Percentiles rank a stretch among this genome's conserved stretches.
Conservation (phyloP, 768 basidiomycete genomes). For the Boletus huronensis region DNA sequence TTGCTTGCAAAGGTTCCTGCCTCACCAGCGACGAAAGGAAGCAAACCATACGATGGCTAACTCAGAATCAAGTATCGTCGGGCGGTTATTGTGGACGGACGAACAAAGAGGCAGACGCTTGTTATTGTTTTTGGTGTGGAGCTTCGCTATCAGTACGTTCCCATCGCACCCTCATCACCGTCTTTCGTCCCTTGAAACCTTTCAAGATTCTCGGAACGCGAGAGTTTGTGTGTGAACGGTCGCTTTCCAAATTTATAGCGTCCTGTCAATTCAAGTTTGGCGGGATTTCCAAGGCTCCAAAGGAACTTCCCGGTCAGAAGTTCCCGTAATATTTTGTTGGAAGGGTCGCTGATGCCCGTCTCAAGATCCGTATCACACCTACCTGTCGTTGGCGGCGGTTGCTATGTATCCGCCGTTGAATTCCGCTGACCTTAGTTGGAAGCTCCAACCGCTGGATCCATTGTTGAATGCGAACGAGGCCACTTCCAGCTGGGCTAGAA, state of each 20-base stretch:
- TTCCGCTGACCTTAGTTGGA: slow-evolving; percentile 44
- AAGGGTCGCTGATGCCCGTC: slow-evolving; percentile 10
- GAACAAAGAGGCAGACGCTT: slow-evolving; percentile 84
- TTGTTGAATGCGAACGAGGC: slow-evolving; percentile 65
- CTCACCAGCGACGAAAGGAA: slow-evolving; percentile 39
- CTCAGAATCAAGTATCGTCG: slow-evolving; percentile 56
- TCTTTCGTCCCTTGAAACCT: not conserved
- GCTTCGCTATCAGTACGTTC: slow-evolving; percentile 66
- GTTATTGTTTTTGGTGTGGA: slow-evolving; percentile 96
- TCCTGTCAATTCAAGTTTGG: slow-evolving; percentile 85
- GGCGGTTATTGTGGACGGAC: slow-evolving; percentile 91
- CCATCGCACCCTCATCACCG: not conserved
- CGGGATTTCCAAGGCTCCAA: slow-evolving; percentile 82
- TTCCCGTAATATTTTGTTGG: not conserved
- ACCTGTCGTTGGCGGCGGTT: slow-evolving; percentile 80
- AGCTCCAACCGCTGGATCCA: slow-evolving; percentile 59
- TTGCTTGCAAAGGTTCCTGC: slow-evolving; percentile 35
- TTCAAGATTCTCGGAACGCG: slow-evolving; percentile 64
- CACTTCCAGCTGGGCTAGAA: slow-evolving; percentile 65
- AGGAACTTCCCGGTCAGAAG: slow-evolving; percentile 68
- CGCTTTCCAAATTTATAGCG: slow-evolving; percentile 62
- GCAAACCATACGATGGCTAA: slow-evolving; percentile 71
- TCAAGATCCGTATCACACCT: slow-evolving; percentile 93
- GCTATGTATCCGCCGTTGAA: slow-evolving; percentile 56
- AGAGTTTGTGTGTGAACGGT: slow-evolving; percentile 52